Base-by-base conservation (phyloP, 441 rosid genomes). In the Euphorbia corollata region DNA sequence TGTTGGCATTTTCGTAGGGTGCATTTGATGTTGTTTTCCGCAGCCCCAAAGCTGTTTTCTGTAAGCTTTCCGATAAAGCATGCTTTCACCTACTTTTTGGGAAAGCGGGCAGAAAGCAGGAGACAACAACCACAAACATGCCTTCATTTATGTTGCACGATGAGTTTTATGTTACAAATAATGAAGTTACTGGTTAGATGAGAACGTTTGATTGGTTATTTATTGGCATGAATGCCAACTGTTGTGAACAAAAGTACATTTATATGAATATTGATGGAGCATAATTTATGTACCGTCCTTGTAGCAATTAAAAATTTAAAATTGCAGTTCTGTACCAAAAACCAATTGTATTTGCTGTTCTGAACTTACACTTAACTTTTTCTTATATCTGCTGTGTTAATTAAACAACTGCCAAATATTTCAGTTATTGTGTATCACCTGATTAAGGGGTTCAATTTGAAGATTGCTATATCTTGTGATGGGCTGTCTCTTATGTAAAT, bases 391-490 rank as follows among this genome's bases (percentile, higher is more conserved):
- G 16, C 13, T n/a, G 8, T 32, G 22, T 34, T 16, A 15, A 5
- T 16, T 15, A 32, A 59, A 34, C 32, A 59, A 59, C 62, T 59
- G 38, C 62, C 10, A 24, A 11, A 51, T 23, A 9, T 13, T 51
- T n/a, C 16, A 30, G 18, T 6, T 67, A 10, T 55, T 9, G 43
- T 41, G 39, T 51, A 64, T 36, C 20, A 50, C 53, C 36, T 20
- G 47, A 7, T 41, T 50, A 7, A 27, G 15, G 2, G 53, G 32
- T 18, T 69, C 39, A 24, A 7, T 18, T 13, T 54, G 0, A 70
- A 58, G 57, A 36, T 50, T 22, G 30, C 20, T 72, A 67, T 43
- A 27, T 13, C 18, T 61, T 77, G 15, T 54, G 47, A 47, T 58
- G 70, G 16, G 30, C 27, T 16, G 36, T 41, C 58, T 22, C 38